These are phyloP conservation scores for Thelephora aurantiotincta DNA, from an alignment of 768 basidiomycete genomes.

Conservation along the genomic window DNA sequence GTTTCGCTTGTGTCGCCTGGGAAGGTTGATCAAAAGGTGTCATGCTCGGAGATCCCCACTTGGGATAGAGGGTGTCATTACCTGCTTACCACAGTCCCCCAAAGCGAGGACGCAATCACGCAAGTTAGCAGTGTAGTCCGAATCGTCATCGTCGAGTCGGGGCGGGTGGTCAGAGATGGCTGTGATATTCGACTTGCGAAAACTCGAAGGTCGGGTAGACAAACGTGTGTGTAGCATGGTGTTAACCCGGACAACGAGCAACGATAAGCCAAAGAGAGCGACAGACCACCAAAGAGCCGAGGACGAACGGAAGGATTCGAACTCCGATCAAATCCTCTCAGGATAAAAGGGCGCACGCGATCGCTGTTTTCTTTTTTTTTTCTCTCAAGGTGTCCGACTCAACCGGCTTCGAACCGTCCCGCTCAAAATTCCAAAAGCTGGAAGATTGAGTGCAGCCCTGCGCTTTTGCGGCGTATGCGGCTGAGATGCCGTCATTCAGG, in stretches of 20 bases:
- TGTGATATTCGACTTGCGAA: constrained; percentile 36
- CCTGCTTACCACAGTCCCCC: constrained; percentile 77
- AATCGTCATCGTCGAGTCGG: neutral
- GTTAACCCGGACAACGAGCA: neutral
- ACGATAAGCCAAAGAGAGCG: too few relatives aligned
- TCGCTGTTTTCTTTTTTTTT: constrained; percentile 14
- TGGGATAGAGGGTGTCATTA: constrained; percentile 7
- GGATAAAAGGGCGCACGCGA: constrained; percentile 14
- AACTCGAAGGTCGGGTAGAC: constrained; percentile 19
- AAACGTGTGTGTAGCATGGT: neutral
- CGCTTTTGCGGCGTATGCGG: constrained; percentile 11
- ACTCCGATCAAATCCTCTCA: constrained; percentile 3
- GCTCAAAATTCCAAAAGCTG: constrained; percentile 15
- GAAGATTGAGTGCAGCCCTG: constrained; percentile 29
- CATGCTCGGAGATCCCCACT: neutral
- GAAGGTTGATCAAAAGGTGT: neutral
- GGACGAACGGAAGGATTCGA: constrained; percentile 6
- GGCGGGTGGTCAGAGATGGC: neutral
- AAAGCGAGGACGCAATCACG: constrained; percentile 65
- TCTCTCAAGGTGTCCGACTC: constrained; percentile 47
- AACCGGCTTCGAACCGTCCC: constrained; percentile 49
- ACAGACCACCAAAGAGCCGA: too few relatives aligned
- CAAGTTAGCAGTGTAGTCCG: constrained; percentile 16
- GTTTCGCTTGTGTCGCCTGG: constrained; percentile 56
- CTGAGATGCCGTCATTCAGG: constrained; percentile 56